Base-by-base conservation (phyloP, 108 stramenopile genomes). In the Fragilaria crotonensis region DNA sequence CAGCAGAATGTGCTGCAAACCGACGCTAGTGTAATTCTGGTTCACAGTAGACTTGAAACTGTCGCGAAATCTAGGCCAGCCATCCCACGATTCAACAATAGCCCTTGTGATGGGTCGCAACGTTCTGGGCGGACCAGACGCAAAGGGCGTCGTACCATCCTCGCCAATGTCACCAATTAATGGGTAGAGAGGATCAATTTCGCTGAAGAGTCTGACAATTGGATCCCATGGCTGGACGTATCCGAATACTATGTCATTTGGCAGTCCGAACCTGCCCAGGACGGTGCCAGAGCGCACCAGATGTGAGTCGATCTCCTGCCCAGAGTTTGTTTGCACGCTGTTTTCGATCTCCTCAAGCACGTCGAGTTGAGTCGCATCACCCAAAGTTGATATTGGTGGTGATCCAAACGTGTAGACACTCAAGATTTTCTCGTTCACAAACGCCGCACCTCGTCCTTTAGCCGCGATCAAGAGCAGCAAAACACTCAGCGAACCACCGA, bases 141-240 rank as follows among this genome's bases (percentile, higher is more conserved):
- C 68, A 49, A 71, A 90, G 17, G 73, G 76, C 3, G 88, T 90
- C 1, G 71, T 59, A 19, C 84, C 87, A 56, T 90, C 88, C 45
- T 52, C 71, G 27, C 88, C 89, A 4, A 90, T 25, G 60, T 90
- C 92, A 49, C 80, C 92, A 33, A 90, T 77, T 30, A 94, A 64
- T n/a, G 92, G 92, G 66, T 90, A 94, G 31, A 85, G 45, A 3
- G 87, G 78, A 68, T 94, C 92, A 49, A 73, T 67, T 19, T 47
- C 25, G 17, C 74, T 71, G 53, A 83, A 87, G 23, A 90, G 60
- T 0, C 89, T 68, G 28, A 74, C 69, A 17, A 94, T 78, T 11
- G 92, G 92, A 72, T 94, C 92, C 68, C 84, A 93, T 1, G 92
- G 92, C 60, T 93, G 87, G 33, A 74, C 59, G 54, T 83, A 89